Evolutionary conservation across 192 early-diverging fungal species (phyloP), one percentile per base, ranked within the genome.

Genomic region (Umbelopsis isabellina): DNA sequence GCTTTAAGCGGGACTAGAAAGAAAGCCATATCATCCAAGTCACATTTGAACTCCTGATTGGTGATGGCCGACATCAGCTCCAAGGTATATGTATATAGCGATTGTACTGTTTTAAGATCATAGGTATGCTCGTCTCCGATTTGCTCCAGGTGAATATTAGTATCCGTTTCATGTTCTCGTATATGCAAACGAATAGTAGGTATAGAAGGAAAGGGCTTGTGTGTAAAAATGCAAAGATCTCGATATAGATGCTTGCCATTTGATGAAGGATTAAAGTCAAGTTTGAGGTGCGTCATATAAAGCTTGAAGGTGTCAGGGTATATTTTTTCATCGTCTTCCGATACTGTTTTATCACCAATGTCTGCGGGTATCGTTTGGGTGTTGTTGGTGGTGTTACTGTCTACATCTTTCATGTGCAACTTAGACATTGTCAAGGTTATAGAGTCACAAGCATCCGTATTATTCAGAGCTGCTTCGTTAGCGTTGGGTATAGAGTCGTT

Each of bases 1-100:
- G 22, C 47, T 11, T 72, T 61, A 5, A 85, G 49, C 1, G 91
- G 91, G 1, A 79, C 86, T 25, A 93, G 25, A 33, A 90, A 78
- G 35, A 82, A 86, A 0, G 89, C 82, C 46, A 88, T 72, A 30
- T 83, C 75, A 15, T 80, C 77, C 25, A 82, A 48, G 4, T 77
- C 65, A 74, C 89, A 90, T 22, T 71, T 48, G 61, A 87, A 84
- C 5, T 73, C 77, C 65, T 77, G 78, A 23, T 83, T 79, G 33
- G 80, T 67, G 7, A 89, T 74, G 8, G 85, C 79, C 9, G 74
- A 61, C 45, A 88, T 71, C 8, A 86, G 30, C 13, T 80, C 74
- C 3, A 88, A 65, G 0, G 86, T 90, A 53, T 85, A 91, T n/a
- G 81, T 72, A 8, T n/a, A 30, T 61, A 61, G 30, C 27, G 11